Conservation (phyloP, 108 stramenopile species). For the Discostella pseudostelligera region DNA sequence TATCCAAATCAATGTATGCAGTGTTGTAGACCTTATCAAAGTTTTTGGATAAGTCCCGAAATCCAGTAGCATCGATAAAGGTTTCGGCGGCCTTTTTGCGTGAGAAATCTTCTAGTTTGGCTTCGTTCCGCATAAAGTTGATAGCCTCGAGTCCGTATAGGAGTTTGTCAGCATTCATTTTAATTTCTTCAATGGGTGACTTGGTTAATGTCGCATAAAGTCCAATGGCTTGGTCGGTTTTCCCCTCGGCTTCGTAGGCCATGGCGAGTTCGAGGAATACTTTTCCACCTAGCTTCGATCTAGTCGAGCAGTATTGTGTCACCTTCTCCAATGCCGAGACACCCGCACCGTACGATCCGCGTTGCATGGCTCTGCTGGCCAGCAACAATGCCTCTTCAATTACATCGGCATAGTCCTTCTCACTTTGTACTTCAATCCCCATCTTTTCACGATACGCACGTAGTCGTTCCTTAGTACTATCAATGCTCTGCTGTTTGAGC, state of each 20-base stretch:
- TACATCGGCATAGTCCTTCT: conserved; percentile 69
- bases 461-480: conserved; percentile 52
- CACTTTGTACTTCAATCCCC: conserved; percentile 79
- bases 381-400: conserved; percentile 74
- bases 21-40: conserved; percentile 87
- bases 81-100: conserved; percentile 59
- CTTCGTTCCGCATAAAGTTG: conserved; percentile 78
- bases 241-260: conserved; percentile 86
- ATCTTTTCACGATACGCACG: conserved; percentile 66
- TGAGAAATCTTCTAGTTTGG: conserved; percentile 57
- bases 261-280: conserved; percentile 87
- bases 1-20: conserved; percentile 77
- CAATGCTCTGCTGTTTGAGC: conserved; percentile 26
- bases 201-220: conserved; percentile 69
- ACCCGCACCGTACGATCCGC: conserved; percentile 76
- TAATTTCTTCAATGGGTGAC: conserved; percentile 75
- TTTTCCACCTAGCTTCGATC: conserved; percentile 68
- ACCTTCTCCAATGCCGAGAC: conserved; percentile 86
- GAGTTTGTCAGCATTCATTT: conserved; percentile 73
- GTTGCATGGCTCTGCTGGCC: conserved; percentile 62
- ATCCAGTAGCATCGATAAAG: conserved; percentile 84
- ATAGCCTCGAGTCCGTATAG: conserved; percentile 85
- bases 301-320: conserved; percentile 79
- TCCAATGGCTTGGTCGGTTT: conserved; percentile 66
- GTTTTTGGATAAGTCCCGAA: conserved; percentile 65